These are phyloP conservation scores for Colletotrichum sp. DNA, from an alignment of 2,329 filamentous ascomycete genomes.

Conservation along the genomic window DNA sequence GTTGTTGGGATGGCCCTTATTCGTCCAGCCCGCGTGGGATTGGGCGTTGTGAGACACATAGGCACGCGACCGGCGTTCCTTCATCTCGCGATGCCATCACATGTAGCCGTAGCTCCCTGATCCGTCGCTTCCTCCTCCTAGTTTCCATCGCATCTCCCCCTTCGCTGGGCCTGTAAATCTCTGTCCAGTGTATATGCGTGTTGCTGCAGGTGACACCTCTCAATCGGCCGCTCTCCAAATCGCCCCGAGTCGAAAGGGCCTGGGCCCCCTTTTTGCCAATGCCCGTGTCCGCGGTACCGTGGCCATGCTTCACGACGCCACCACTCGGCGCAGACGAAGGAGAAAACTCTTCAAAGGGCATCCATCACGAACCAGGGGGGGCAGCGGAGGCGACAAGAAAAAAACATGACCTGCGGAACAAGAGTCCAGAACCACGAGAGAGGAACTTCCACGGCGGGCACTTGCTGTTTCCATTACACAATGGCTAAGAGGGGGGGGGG, in stretches of 20 bases:
- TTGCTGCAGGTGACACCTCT: neutral
- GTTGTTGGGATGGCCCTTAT: neutral
- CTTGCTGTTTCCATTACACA: conserved; percentile 20
- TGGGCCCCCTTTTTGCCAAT: neutral
- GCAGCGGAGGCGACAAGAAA: neutral
- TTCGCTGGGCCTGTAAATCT: neutral
- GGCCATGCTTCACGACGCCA: neutral
- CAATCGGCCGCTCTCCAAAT: neutral
- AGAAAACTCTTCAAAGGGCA: neutral
- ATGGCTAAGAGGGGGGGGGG: neutral
- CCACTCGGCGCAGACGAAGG: neutral
- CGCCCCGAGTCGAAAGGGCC: neutral
- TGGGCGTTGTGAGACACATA: conserved; percentile 3
- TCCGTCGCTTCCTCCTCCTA: neutral
- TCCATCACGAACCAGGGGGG: neutral
- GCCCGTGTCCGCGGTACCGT: neutral
- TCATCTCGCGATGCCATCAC: conserved; percentile 12
- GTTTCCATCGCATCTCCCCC: neutral
- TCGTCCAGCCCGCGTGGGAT: neutral
- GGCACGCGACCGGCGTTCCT: conserved; percentile 13
- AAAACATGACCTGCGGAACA: neutral
- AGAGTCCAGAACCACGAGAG: neutral
- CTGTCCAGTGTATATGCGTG: neutral
- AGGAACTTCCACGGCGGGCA: neutral
- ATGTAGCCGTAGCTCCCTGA: neutral